Percentiles rank a stretch among this genome's conserved stretches.
Evolutionary conservation across 1,284 basidiomycete genomes (phyloP).

Genomic region (Microstroma glucosiphilum): DNA sequence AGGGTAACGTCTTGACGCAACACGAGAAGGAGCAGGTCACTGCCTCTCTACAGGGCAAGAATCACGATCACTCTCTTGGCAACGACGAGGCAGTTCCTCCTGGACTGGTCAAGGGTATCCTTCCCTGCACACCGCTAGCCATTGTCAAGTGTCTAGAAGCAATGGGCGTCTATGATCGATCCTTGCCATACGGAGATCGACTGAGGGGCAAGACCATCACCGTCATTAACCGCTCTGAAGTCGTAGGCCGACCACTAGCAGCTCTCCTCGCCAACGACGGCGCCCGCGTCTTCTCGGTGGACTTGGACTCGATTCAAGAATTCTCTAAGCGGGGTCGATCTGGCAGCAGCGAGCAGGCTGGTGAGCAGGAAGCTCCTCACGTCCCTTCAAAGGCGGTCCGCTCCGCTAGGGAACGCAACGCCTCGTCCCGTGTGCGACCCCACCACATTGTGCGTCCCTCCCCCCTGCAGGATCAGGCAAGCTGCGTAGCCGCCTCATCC

Average conservation of each 20-base stretch:
- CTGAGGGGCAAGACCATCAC: slow-evolving; percentile 89
- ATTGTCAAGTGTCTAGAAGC: slow-evolving; percentile 87
- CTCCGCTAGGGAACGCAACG: slow-evolving; percentile 59
- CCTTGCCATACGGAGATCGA: slow-evolving; percentile 86
- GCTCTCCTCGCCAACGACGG: slow-evolving; percentile 92
- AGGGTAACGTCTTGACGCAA: slow-evolving; percentile 12
- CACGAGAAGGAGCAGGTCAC: slow-evolving; percentile 1
- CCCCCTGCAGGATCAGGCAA: slow-evolving; percentile 24
- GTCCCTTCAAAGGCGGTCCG: slow-evolving; percentile 37
- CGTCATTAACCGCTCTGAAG: slow-evolving; percentile 94
- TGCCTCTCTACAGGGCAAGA: slow-evolving; percentile 6
- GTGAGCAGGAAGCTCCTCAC: slow-evolving; percentile 10
- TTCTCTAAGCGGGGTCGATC: slow-evolving; percentile 48
- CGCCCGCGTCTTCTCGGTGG: slow-evolving; percentile 85
- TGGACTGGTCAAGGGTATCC: slow-evolving; percentile 82
- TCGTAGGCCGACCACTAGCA: slow-evolving; percentile 88
- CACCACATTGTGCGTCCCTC: slow-evolving; percentile 64
- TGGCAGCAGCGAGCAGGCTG: slow-evolving; percentile 10
- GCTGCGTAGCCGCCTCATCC: slow-evolving; percentile 39
- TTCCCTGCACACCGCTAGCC: slow-evolving; percentile 92
- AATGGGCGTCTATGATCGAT: slow-evolving; percentile 82
- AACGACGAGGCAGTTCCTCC: slow-evolving; percentile 55
- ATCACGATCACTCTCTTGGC: neutral
- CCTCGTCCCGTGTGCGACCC: slow-evolving; percentile 53
- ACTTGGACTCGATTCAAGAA: slow-evolving; percentile 83